Evolutionary conservation across 78 protist species (phyloP).

Genomic region (Cyanophora paradoxa): DNA sequence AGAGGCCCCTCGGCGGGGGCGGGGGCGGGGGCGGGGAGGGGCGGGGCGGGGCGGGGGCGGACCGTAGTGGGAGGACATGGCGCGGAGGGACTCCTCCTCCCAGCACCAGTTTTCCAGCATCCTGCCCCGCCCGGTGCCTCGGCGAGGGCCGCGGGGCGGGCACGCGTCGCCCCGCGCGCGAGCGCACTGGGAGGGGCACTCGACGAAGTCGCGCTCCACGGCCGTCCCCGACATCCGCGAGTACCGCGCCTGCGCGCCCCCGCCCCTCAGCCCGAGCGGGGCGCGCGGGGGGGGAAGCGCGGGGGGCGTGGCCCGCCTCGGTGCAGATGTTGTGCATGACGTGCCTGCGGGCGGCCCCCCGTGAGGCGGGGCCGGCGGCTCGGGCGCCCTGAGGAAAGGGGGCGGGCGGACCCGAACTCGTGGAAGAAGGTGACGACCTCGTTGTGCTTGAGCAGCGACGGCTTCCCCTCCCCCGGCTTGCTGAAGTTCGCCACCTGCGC

Average conservation of each 20-base stretch:
- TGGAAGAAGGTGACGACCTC: slow-evolving; percentile 64
- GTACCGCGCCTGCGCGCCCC: not conserved
- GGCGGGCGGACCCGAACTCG: slow-evolving; percentile 26
- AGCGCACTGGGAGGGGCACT: slow-evolving; percentile 42
- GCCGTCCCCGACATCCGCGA: slow-evolving; percentile 44
- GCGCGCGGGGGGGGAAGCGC: not conserved
- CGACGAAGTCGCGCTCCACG: slow-evolving; percentile 68
- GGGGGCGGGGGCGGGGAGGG: no score
- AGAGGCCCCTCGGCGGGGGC: no score
- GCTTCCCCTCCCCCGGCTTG: slow-evolving; percentile 5
- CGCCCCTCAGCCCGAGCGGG: not conserved
- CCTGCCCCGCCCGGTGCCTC: not conserved
- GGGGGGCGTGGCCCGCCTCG: no score
- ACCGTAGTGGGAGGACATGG: slow-evolving; percentile 44
- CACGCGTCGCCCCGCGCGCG: not conserved
- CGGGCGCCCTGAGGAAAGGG: not conserved
- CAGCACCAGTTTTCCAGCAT: slow-evolving; percentile 65
- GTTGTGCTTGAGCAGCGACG: slow-evolving; percentile 40
- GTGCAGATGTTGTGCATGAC: slow-evolving; percentile 34
- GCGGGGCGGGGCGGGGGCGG: no score
- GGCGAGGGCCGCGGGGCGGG: not conserved
- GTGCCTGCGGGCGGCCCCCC: slow-evolving; percentile 21
- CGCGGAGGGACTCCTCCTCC: slow-evolving; percentile 37
- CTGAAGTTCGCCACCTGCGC: slow-evolving; percentile 32
- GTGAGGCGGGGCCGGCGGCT: not conserved